Base-by-base conservation (phyloP, 148 eudicot genomes). In the Simmondsia chinensis region DNA sequence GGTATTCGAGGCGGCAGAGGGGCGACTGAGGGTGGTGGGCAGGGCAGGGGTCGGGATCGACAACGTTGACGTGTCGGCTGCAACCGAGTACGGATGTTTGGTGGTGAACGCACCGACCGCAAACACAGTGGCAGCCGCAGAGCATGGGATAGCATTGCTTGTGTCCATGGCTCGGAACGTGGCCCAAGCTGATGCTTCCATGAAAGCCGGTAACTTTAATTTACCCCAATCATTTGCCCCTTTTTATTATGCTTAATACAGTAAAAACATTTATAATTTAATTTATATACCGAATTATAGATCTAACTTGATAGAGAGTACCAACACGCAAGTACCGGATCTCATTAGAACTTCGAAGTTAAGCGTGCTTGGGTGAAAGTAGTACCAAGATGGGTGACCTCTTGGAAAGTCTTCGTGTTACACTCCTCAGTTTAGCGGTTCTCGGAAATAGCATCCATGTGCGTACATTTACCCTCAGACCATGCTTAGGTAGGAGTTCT, bases 51-150 rank as follows among this genome's bases (percentile, higher is more conserved):
- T 87, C 1, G 96, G 94, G 3, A 87, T 87, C 21, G 96, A 87
- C 36, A 87, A 87, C 65, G 96, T 87, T 17, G 96, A 87, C 72
- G 75, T 87, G 25, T 82, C 76, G 49, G 96, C 94, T 0, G 96
- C 96, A 10, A 87, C 96, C 3, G 94, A 87, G 60, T 61, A 54
- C 2, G 96, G 96, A 1, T 78, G 96, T 21, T 52, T 87, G 1
- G 96, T 87, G 4, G 96, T 87, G 2, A 87, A 87, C 37, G 96
- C 94, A 0, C 96, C 96, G 6, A 87, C 96, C 1, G 96, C 96
- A 0, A 87, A 82, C 30, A 87, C 96, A 0, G 70, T 87, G n/a
- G 96, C 96, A 0, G 96, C 94, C 0, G 96, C 96, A 9, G 96
- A 87, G 59, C 96, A 87, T 43, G 96, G 80, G 32, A 79, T 82